These are phyloP conservation scores for Microcyclospora tardicrescens DNA, from an alignment of 2,329 filamentous ascomycete species.

Conservation along the genomic window DNA sequence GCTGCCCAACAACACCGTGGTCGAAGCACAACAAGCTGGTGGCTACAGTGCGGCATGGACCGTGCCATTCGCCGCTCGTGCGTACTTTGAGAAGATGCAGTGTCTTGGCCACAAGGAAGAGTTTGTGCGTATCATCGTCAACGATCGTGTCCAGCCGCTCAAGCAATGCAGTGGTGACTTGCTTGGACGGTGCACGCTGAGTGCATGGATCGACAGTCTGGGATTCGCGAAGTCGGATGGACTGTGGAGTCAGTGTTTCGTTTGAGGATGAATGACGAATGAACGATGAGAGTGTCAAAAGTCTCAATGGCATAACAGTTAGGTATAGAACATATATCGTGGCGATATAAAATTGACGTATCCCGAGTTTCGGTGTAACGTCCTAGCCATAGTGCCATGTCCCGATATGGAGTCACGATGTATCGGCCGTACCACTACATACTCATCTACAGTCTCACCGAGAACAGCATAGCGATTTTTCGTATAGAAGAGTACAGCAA, in stretches of 20 bases:
- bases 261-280: not conserved
- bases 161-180: slow-evolving; percentile 56
- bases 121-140: slow-evolving; percentile 66
- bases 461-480: too few species aligned
- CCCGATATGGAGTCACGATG: too few species aligned
- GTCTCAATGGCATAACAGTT: too few species aligned
- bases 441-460: too few species aligned
- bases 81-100: slow-evolving; percentile 79
- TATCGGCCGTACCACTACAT: too few species aligned
- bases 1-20: slow-evolving; percentile 32
- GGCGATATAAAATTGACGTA: not conserved
- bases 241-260: slow-evolving; percentile 53
- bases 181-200: slow-evolving; percentile 56
- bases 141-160: slow-evolving; percentile 67
- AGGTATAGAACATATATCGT: not conserved
- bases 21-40: slow-evolving; percentile 40
- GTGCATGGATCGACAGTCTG: slow-evolving; percentile 60
- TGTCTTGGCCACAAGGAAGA: slow-evolving; percentile 52
- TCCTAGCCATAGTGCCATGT: too few species aligned
- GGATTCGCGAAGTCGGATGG: slow-evolving; percentile 61
- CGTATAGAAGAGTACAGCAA: too few species aligned
- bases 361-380: too few species aligned
- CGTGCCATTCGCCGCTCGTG: slow-evolving; percentile 67
- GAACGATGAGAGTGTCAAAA: not conserved
- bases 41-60: slow-evolving; percentile 67